These are phyloP conservation scores for Phytophthora litchii DNA, from an alignment of 352 stramenopile species.

Conservation along the genomic window DNA sequence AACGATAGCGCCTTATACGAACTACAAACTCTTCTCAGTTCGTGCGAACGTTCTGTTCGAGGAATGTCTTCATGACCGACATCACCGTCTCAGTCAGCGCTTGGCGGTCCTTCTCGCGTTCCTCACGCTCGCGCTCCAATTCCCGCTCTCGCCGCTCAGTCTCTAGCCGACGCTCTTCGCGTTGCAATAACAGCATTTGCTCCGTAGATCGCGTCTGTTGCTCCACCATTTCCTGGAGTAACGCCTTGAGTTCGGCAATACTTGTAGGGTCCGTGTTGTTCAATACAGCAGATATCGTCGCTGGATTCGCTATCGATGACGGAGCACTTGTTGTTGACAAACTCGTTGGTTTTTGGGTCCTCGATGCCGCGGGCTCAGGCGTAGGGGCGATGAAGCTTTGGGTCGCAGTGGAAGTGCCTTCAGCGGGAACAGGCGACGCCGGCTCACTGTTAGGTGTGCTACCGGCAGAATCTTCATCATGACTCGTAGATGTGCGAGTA, in stretches of 20 bases:
- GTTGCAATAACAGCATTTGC: conserved; percentile 36
- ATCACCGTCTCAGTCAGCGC: conserved; percentile 29
- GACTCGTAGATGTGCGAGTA: conserved; percentile 8
- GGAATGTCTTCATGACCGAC: conserved; percentile 34
- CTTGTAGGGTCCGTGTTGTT: conserved; percentile 14
- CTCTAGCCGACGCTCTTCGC: conserved; percentile 37
- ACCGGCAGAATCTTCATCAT: conserved; percentile 25
- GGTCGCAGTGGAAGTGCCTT: conserved; percentile 1
- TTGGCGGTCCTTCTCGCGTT: conserved; percentile 42
- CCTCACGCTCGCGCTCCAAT: conserved; percentile 27
- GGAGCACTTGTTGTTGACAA: background rate
- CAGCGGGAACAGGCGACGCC: conserved; percentile 12
- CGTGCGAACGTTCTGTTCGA: conserved; percentile 27
- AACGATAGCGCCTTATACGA: conserved; percentile 18
- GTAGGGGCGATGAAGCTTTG: conserved; percentile 26
- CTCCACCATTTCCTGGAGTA: conserved; percentile 39
- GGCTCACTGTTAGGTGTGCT: conserved; percentile 20
- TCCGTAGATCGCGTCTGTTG: conserved; percentile 32
- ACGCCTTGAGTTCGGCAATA: conserved; percentile 30
- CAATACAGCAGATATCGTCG: conserved; percentile 10
- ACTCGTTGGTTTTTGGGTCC: background rate
- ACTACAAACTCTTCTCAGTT: conserved; percentile 26
- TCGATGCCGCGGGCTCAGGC: background rate
- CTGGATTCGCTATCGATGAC: background rate
- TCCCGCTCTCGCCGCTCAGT: conserved; percentile 33